Conservation (phyloP, 345 rosid species). For the Microcos paniculata region DNA sequence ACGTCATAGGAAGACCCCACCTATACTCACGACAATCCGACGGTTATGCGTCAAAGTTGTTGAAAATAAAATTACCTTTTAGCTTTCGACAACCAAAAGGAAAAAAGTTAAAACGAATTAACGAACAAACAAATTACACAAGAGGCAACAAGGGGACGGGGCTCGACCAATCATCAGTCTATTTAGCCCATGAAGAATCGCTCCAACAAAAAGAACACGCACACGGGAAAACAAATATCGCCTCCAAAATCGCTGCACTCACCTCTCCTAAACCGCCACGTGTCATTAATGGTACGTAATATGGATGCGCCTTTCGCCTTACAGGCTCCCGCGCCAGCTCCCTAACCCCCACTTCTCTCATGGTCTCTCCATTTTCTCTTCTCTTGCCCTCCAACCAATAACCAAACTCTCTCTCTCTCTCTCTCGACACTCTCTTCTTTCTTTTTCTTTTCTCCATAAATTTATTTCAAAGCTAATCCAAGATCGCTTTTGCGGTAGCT, state of each 20-base stretch:
- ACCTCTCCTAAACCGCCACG: background rate
- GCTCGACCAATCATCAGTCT: conserved; percentile 3
- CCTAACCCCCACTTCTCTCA: too few species aligned
- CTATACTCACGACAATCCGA: background rate
- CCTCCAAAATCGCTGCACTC: background rate
- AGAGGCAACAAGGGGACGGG: background rate
- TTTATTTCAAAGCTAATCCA: too few species aligned
- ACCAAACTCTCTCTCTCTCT: background rate
- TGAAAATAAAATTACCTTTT: too few species aligned
- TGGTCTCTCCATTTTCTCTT: too few species aligned
- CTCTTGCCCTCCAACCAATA: too few species aligned
- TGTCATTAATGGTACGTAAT: too few species aligned
- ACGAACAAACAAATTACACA: background rate
- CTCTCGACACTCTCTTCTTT: too few species aligned
- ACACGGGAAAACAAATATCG: background rate
- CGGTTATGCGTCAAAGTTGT: background rate
- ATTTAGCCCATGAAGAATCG: conserved; percentile 5
- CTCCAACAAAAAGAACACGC: background rate
- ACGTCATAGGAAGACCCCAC: background rate
- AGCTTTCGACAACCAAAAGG: background rate
- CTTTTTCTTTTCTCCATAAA: too few species aligned
- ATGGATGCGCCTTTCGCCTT: too few species aligned
- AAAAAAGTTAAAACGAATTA: background rate
- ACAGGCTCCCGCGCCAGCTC: too few species aligned
- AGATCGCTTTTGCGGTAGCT: too few species aligned